These are phyloP conservation scores for Pseudoscleropodium purum DNA, from an alignment of 225 moss, liverwort and hornwort genomes.

Conservation along the genomic window DNA sequence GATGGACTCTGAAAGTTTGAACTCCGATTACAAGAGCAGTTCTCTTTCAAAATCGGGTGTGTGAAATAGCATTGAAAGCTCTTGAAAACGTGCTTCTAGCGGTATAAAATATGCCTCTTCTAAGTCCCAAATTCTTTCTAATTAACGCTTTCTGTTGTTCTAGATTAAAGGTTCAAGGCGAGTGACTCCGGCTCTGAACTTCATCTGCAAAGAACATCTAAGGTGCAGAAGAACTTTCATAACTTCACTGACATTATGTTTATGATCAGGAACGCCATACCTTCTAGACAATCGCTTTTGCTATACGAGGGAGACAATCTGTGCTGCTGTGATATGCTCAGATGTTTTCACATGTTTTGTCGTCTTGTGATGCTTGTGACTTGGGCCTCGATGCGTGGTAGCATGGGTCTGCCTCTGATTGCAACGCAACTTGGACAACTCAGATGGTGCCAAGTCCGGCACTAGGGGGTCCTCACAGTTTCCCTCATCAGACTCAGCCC, in stretches of 20 bases:
- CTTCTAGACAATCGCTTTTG: constrained; percentile 1
- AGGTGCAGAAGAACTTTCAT: not conserved
- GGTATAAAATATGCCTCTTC: not conserved
- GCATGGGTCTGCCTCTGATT: not conserved
- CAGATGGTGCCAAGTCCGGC: not conserved
- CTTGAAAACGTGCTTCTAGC: not conserved
- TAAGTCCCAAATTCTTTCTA: not conserved
- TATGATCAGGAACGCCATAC: not conserved
- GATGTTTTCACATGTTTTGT: constrained; percentile 3
- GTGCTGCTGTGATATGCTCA: not conserved
- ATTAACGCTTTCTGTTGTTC: not conserved
- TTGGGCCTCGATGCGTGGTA: not conserved
- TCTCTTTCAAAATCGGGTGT: not conserved
- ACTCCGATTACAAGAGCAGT: not conserved
- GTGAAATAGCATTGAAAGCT: not conserved
- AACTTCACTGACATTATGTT: not conserved
- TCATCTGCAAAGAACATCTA: not conserved
- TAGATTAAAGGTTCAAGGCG: not conserved
- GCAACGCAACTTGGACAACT: constrained; percentile 2
- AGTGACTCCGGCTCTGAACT: not conserved
- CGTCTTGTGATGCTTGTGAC: not conserved
- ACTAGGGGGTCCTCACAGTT: not conserved
- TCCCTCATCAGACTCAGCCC: not conserved
- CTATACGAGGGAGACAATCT: not conserved
- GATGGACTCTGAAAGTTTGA: not conserved